A percentile compares a stretch with the other conserved stretches of the same genome.
Evolutionary conservation across 306 rosid species (phyloP).

Genomic region (Parietaria judaica): DNA sequence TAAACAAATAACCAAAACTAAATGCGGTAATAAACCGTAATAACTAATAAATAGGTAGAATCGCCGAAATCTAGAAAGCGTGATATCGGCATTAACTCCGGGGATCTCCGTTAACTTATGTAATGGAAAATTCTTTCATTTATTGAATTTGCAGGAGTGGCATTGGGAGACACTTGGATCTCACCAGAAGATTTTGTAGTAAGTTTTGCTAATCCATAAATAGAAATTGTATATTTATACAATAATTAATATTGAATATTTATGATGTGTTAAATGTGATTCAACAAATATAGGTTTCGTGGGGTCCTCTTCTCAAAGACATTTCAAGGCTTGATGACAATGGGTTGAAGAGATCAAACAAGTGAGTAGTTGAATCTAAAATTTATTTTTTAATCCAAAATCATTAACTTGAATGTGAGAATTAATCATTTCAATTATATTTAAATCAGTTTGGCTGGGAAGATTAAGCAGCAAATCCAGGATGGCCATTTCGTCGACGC

Average conservation of each 20-base stretch:
- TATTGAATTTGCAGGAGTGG: conserved; percentile 49
- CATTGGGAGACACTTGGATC: conserved; percentile 90
- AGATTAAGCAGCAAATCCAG: conserved; percentile 51
- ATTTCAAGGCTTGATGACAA: conserved; percentile 61
- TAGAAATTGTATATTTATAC: no score
- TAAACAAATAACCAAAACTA: no score
- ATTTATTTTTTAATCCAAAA: no score
- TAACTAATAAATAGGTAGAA: no score
- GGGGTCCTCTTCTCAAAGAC: conserved; percentile 96
- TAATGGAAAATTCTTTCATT: no score
- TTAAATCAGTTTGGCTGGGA: conserved; percentile 50
- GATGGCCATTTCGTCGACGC: conserved; percentile 54
- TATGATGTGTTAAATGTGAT: not conserved
- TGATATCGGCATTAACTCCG: no score
- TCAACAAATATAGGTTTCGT: conserved; percentile 43
- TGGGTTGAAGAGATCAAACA: conserved; percentile 49
- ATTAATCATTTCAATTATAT: conserved; percentile 18
- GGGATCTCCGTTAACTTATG: no score
- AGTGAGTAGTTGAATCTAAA: no score
- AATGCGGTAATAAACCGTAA: no score
- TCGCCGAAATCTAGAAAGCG: no score
- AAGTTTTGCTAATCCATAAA: not conserved
- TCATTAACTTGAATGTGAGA: not conserved
- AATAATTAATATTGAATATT: not conserved
- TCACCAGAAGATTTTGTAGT: conserved; percentile 95